Evolutionary conservation across 2,329 filamentous ascomycete species (phyloP), one percentile per base, ranked within the genome.

Genomic region (Alternaria arbusti): DNA sequence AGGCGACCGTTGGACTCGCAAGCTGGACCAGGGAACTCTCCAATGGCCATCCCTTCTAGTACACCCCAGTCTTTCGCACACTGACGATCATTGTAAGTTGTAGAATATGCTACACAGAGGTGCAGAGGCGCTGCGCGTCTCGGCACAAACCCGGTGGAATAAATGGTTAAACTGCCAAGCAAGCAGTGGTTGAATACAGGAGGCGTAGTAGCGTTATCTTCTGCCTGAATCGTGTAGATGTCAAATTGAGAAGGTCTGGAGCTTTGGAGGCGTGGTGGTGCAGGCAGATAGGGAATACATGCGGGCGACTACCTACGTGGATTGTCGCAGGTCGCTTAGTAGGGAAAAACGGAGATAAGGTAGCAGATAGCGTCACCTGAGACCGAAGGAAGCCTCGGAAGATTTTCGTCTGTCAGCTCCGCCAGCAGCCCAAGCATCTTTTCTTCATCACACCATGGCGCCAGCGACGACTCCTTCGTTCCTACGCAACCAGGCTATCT

Each of bases 401-500:
- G 49, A 54, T 63, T 59, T 40, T 45, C 32, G 13, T 15, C 17
- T 17, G 13, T 46, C 52, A 58, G 49, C 52, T 59, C 63, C 65
- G 61, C 59, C 62, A 43, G 54, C 63, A 65, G 52, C 55, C 62
- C 65, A 56, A 61, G 30, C 65, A 57, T 62, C 36, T 56, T 62
- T 54, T 50, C 56, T 64, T 22, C 23, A 66, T 71, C 68, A 72
- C 70, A 63, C 66, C 71, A 73, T 72, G 56, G 60, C 66, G 57
- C 66, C 50, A 68, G 59, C 54, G 17, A 61, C 46, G 51, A 64
- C 51, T 50, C 54, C 40, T 32, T 54, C 30, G 36, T 64, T 47
- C 20, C 26, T 11, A 26, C 30, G 57, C 59, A 57, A 44, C 55
- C 59, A 69, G 74, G 74, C 69, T 76, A 76, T 65, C 71, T 70